Base-by-base conservation (phyloP, 805 yeast species). In the Candida sphagnicola region DNA sequence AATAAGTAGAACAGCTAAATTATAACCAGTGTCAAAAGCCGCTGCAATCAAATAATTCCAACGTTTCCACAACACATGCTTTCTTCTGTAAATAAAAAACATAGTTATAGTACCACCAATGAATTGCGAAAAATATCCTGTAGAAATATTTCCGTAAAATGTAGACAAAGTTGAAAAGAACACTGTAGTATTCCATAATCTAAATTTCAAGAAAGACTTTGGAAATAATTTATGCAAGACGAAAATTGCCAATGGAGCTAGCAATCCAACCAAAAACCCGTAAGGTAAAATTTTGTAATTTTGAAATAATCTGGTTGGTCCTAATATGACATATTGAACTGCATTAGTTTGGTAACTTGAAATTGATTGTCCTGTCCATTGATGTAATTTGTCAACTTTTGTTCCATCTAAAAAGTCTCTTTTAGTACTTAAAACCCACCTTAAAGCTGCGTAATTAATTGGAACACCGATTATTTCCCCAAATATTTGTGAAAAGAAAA, bases 391-490 rank as follows among this genome's bases (percentile, higher is more conserved):
- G 47, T 71, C 76, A 2, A 40, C 47, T 19, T 51, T 56, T 4
- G 46, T 39, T 3, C 68, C 67, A 8, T 52, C 42, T 38, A 62
- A 45, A 31, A 47, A 71, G 6, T 54, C 62, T 29, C 39, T 34
- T 40, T 71, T 72, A 23, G 62, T 51, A 3, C 43, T 42, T 24
- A 72, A 38, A 13, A 71, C 68, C 74, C 77, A 72, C 33, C 65
- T 58, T 31, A 74, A 48, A 2, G 75, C 67, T 8, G 62, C 35
- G 45, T 72, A 73, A 46, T 73, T 74, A 45, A 72, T 54, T 5
- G 77, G 74, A 15, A 70, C 69, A 6, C 77, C 77, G 23, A 75
- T 53, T 11, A 71, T 35, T 43, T 71, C 76, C 2, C 79, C 79
- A 44, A 67, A 60, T 4, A 74, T 42, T 48, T 75, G 80, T 0